These are phyloP conservation scores for Phylloporus sp. DNA, from an alignment of 768 basidiomycete species.

Conservation along the genomic window DNA sequence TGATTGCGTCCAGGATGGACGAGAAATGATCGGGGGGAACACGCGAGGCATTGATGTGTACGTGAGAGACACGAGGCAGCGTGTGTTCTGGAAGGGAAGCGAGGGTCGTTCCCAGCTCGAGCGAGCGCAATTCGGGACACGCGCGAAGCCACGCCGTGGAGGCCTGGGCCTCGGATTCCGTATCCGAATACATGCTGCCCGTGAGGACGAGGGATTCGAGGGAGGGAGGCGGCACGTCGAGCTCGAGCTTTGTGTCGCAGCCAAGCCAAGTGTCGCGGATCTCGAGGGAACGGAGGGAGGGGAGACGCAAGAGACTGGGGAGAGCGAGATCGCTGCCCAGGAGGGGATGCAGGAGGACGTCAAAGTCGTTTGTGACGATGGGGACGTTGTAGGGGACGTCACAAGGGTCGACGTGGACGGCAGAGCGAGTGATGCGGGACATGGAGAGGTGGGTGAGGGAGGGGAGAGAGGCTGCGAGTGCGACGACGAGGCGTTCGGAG, in stretches of 20 bases:
- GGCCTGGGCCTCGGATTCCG: conserved; percentile 17
- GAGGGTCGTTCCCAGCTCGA: conserved; percentile 24
- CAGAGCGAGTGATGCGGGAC: conserved; percentile 61
- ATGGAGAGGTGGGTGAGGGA: conserved; percentile 52
- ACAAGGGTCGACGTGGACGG: conserved; percentile 55
- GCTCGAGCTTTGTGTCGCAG: conserved; percentile 23
- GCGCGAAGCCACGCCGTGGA: conserved; percentile 25
- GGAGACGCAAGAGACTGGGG: conserved; percentile 60
- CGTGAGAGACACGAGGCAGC: conserved; percentile 13
- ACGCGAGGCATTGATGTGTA: conserved; percentile 27
- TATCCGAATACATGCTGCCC: conserved; percentile 28
- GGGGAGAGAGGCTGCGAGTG: conserved; percentile 57
- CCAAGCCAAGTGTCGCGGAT: conserved; percentile 72
- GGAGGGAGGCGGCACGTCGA: neutral
- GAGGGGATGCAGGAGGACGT: conserved; percentile 51
- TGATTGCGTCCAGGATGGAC: conserved; percentile 18
- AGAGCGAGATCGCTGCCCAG: conserved; percentile 56
- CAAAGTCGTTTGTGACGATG: conserved; percentile 54
- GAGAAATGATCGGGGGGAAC: conserved; percentile 19
- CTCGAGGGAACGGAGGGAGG: conserved; percentile 54
- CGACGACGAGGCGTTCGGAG: conserved; percentile 60
- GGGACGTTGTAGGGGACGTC: conserved; percentile 42
- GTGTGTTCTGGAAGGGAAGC: conserved; percentile 5
- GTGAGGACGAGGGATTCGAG: conserved; percentile 25
- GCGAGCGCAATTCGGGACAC: conserved; percentile 17